These are phyloP conservation scores for Amaranthus palmeri DNA, from an alignment of 148 eudicot genomes.

Conservation along the genomic window DNA sequence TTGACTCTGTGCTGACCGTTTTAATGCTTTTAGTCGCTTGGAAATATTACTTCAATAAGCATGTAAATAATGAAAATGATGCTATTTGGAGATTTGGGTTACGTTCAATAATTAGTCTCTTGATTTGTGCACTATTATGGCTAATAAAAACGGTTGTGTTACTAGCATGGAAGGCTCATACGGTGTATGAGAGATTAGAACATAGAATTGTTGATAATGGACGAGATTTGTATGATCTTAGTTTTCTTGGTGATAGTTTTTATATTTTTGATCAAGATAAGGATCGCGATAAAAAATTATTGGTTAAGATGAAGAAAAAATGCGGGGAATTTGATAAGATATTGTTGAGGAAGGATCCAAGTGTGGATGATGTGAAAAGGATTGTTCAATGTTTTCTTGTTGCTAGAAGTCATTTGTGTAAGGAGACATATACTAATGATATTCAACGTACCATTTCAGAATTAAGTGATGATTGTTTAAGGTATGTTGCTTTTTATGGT, in stretches of 20 bases:
- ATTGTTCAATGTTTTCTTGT: not conserved
- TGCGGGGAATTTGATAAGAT: no score
- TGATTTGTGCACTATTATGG: conserved; percentile 4
- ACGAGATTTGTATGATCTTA: not conserved
- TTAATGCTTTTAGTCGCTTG: conserved; percentile 7
- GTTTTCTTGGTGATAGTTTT: not conserved
- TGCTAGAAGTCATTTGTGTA: not conserved
- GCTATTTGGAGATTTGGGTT: not conserved
- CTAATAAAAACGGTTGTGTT: conserved; percentile 13
- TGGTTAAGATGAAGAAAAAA: no score
- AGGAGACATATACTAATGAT: not conserved
- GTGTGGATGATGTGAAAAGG: not conserved
- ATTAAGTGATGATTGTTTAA: not conserved
- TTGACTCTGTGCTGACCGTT: conserved; percentile 5
- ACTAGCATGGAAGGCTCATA: conserved; percentile 6
- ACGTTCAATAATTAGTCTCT: not conserved
- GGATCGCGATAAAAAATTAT: no score
- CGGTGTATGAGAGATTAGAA: conserved; percentile 4
- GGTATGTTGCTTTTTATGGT: not conserved
- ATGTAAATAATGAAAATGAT: not conserved
- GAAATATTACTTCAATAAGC: not conserved
- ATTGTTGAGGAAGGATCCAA: no score
- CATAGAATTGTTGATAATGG: not conserved
- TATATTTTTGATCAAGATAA: no score
- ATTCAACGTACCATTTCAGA: not conserved